A percentile compares a stretch with the other conserved stretches of the same genome.
Conservation (phyloP, 2,329 filamentous ascomycete species). For the Curvularia verruculosa region DNA sequence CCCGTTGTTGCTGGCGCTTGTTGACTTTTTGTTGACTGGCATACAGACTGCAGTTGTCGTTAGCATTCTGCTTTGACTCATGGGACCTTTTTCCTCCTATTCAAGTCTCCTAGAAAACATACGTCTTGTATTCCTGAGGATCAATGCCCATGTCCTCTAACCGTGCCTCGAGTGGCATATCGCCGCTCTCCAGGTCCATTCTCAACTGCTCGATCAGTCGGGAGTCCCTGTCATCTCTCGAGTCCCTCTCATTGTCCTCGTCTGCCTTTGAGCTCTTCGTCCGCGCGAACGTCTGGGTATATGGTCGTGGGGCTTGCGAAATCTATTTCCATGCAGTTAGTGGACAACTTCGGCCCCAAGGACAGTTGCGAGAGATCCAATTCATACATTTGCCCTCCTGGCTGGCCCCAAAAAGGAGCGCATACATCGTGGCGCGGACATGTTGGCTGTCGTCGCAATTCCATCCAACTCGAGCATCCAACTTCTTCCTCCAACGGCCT, state of each 20-base stretch:
- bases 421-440: conserved; percentile 54
- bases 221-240: conserved; percentile 7
- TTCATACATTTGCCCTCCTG: conserved; percentile 51
- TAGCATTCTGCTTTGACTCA: conserved; percentile 11
- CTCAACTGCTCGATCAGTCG: conserved; percentile 23
- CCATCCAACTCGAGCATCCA: conserved; percentile 15
- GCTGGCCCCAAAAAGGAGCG: conserved; percentile 52
- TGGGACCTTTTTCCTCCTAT: background rate
- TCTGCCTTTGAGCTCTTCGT: conserved; percentile 27
- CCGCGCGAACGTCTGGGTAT: conserved; percentile 33
- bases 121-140: conserved; percentile 39
- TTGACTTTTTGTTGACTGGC: conserved; percentile 33
- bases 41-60: conserved; percentile 27
- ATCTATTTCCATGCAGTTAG: conserved; percentile 35
- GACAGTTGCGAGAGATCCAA: background rate
- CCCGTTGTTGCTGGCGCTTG: conserved; percentile 26
- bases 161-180: conserved; percentile 34
- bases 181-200: conserved; percentile 28
- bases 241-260: conserved; percentile 24
- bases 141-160: conserved; percentile 39
- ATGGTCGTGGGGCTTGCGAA: conserved; percentile 29
- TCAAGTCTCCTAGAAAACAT: conserved; percentile 7
- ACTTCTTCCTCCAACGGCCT: conserved; percentile 25
- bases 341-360: background rate
- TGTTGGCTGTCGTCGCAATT: conserved; percentile 37